phyloP scores from a whole-genome alignment of 371 early-diverging fungal species.

The Mucor piriformis region DNA sequence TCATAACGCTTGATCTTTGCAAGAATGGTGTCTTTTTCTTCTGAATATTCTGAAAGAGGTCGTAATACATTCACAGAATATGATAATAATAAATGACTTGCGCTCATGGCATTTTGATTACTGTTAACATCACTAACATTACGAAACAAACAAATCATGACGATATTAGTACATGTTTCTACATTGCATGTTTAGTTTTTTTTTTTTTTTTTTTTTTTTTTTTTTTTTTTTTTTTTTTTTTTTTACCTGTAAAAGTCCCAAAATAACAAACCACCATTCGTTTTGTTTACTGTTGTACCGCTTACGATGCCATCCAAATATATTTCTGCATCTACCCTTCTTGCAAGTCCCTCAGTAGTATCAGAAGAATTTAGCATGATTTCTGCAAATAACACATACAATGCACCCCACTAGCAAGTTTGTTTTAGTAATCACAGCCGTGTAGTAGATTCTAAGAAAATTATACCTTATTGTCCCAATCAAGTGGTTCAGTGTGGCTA shows the following conservation, averaged over 20 bases:
- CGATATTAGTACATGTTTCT: background rate
- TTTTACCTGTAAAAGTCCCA: conserved; percentile 44
- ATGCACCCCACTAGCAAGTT: conserved; percentile 39
- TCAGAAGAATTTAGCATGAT: conserved; percentile 2
- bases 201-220: too few relatives aligned
- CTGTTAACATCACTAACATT: conserved; percentile 19
- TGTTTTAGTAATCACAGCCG: too few relatives aligned
- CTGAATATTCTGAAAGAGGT: conserved; percentile 6
- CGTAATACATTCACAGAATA: conserved; percentile 18
- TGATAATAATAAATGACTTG: conserved; percentile 19
- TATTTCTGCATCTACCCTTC: conserved; percentile 31
- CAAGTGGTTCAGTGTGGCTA: conserved; percentile 19
- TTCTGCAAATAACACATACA: conserved; percentile 46
- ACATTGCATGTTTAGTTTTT: background rate
- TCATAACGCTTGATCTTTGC: conserved; percentile 15
- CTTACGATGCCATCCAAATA: conserved; percentile 33
- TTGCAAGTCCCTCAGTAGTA: background rate
- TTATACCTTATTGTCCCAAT: conserved; percentile 35
- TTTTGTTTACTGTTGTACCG: conserved; percentile 26
- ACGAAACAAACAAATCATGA: background rate
- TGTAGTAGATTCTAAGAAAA: too few relatives aligned
- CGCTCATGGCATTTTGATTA: conserved; percentile 24
- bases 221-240: too few relatives aligned
- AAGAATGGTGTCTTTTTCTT: conserved; percentile 1
- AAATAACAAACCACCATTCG: conserved; percentile 48